Percentiles rank a stretch among this genome's conserved stretches.
phyloP scores from a whole-genome alignment of 2,329 filamentous ascomycete genomes.

The Aureobasidium uvarum region DNA sequence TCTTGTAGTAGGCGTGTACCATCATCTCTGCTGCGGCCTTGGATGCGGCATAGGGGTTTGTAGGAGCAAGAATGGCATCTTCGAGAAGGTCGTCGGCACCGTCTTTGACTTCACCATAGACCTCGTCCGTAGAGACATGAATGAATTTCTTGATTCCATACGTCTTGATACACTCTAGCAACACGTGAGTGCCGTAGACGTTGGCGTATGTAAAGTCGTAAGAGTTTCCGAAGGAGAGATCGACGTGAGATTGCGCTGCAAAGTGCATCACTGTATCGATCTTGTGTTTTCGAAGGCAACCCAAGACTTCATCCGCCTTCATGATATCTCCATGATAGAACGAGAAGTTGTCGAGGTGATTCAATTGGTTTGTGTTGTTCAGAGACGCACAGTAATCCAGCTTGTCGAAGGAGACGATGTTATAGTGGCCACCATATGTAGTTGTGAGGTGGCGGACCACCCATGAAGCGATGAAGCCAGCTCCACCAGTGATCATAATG shows the following conservation, averaged over 20 bases:
- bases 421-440: slow-evolving; percentile 72
- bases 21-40: slow-evolving; percentile 42
- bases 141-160: slow-evolving; percentile 69
- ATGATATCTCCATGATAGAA: slow-evolving; percentile 81
- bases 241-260: slow-evolving; percentile 79
- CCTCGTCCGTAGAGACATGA: slow-evolving; percentile 81
- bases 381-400: slow-evolving; percentile 78
- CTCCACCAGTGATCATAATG: slow-evolving; percentile 80
- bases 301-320: slow-evolving; percentile 65
- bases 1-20: slow-evolving; percentile 77
- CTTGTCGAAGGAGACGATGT: slow-evolving; percentile 80
- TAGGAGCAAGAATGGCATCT: slow-evolving; percentile 71
- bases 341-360: slow-evolving; percentile 67
- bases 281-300: slow-evolving; percentile 66
- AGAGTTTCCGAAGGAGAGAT: slow-evolving; percentile 78
- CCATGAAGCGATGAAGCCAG: slow-evolving; percentile 85
- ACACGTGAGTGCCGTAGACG: slow-evolving; percentile 76
- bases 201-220: slow-evolving; percentile 80
- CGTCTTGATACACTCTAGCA: slow-evolving; percentile 73
- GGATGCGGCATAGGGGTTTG: slow-evolving; percentile 60
- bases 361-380: slow-evolving; percentile 72
- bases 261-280: slow-evolving; percentile 83
- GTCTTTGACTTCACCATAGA: slow-evolving; percentile 75
- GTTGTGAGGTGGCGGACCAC: slow-evolving; percentile 73
- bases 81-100: slow-evolving; percentile 70